Conservation (phyloP, 176 grass and related monocot species). For the Raddia guianensis region DNA sequence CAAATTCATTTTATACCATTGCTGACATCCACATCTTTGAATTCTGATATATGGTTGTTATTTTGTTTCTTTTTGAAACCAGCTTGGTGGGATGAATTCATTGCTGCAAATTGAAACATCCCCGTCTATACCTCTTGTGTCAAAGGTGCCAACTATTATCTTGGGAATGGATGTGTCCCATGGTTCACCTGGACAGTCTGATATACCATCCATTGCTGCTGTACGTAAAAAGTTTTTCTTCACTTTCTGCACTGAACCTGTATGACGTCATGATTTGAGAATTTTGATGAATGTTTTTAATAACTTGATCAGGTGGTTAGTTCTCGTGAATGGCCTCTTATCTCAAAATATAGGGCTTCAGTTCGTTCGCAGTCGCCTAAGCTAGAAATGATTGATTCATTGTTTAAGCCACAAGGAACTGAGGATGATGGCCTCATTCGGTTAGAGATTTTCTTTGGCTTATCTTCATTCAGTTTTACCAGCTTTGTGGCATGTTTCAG, state of each 20-base stretch:
- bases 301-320: constrained; percentile 70
- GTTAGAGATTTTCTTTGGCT: constrained; percentile 32
- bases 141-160: constrained; percentile 71
- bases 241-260: not conserved
- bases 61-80: not conserved
- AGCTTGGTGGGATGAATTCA: constrained; percentile 90
- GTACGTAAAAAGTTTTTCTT: constrained; percentile 42
- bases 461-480: not conserved
- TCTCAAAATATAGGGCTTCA: constrained; percentile 86
- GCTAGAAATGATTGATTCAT: constrained; percentile 86
- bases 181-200: constrained; percentile 85
- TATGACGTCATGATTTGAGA: not conserved
- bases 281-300: not conserved
- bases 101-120: constrained; percentile 60
- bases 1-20: not conserved
- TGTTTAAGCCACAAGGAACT: constrained; percentile 64
- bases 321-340: constrained; percentile 85
- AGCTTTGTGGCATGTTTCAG: not conserved
- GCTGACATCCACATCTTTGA: not conserved
- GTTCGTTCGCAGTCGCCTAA: constrained; percentile 80
- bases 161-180: constrained; percentile 88
- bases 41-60: not conserved
- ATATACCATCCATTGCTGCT: constrained; percentile 83
- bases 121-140: constrained; percentile 66
- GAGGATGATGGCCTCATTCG: constrained; percentile 72